Base-by-base conservation (phyloP, 2,329 filamentous ascomycete species). In the Beauveria pseudobassiana region DNA sequence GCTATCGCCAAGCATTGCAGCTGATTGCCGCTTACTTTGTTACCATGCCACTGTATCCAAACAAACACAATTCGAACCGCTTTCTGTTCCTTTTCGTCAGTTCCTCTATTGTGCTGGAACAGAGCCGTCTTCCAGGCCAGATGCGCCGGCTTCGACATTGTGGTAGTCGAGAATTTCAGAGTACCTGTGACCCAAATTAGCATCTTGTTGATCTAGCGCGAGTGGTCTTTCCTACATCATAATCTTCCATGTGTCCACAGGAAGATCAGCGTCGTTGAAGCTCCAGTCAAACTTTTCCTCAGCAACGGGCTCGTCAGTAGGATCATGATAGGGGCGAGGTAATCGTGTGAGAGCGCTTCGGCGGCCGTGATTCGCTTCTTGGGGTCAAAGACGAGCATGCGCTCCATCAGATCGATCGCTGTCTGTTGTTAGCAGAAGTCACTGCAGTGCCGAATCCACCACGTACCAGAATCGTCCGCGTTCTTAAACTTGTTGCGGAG, bases 281-380 rank as follows among this genome's bases (percentile, higher is more conserved):
- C 93, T 97, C 95, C 95, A 99, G 74, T 99, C 95, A 70, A 99
- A 99, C 79, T 96, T 97, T 80, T 97, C 93, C 64, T 96, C 91
- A 24, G 95, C 91, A 18, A 92, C 87, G 1, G 95, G 95, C 80
- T 99, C 95, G 71, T 99, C 95, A 50, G 90, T 95, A 9, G 95
- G 93, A 73, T 99, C 95, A 77, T 99, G 95, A 80, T 99, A 99
- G 8, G 93, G 10, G 91, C 85, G 54, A 99, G 89, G 75, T 99
- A 99, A 68, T 93, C 90, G 76, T 99, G 93, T 53, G 88, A 87
- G 58, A 99, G 85, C 28, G 90, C 93, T 65, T 96, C 86, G 61
- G 87, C 84, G 12, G 95, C 95, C 65, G 90, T 91, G 72, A 98
- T 88, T 72, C 95, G 87, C 83, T 92, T 96, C 81, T 91, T 92